Evolutionary conservation across 1,139 yeast species (phyloP), one percentile per base, ranked within the genome.

Genomic region (Yamadazyma jaroonii): DNA sequence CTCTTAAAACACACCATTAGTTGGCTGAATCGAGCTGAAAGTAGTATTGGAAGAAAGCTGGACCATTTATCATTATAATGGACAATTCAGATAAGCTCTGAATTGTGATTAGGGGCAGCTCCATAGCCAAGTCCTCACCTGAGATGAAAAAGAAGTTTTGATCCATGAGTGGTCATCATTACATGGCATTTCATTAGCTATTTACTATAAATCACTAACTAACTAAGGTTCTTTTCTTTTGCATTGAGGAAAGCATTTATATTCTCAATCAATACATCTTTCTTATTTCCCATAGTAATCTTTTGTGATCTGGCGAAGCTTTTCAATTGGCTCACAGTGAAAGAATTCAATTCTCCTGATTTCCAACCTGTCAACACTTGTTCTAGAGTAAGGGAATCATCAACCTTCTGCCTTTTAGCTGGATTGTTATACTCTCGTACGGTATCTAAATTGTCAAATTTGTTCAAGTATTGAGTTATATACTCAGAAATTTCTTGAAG

Each of bases 241-340:
- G 51, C 39, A 25, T 50, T 48, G 25, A 56, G 44, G 37, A 45
- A 55, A 4, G 23, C 35, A 9, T 29, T 44, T 12, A 76, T 71
- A 43, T 66, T 72, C 9, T 60, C 63, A 23, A 75, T 60, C 50
- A 74, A 50, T 25, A 66, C 79, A 12, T 53, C 64, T 48, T 74
- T 76, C 11, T 31, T 31, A 8, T 11, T 25, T 0, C 68, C 78
- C 25, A 48, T 42, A 24, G 57, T 60, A 15, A 73, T 69, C 30
- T 62, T 62, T 44, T 70, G 62, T 20, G 57, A 54, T 21, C 50
- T 53, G 32, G 63, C 61, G 40, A 67, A 74, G 9, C 48, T 55
- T 39, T 57, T 61, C 29, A 76, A 56, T 45, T 74, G 78, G 4
- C 61, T 57, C 28, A 67, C 65, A 6, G 64, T 68, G 41, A 70